Base-by-base conservation (phyloP, 345 rosid genomes). In the Ceriops zippeliana region DNA sequence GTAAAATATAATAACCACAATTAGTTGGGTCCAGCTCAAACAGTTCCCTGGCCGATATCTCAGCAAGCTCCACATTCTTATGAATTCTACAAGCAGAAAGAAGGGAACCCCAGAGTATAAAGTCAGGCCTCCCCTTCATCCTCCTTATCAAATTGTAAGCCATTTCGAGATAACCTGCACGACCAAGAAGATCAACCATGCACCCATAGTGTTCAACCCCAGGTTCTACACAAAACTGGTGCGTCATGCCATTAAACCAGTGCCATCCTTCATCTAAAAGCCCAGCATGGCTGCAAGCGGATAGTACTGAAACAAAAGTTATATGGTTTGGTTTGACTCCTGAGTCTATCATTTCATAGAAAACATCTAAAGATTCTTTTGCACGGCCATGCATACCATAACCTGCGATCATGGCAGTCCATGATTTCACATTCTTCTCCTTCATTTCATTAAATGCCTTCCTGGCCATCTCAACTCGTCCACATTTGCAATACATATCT, bases 401-500 rank as follows among this genome's bases (percentile, higher is more conserved):
- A 56, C 97, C 97, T 62, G 91, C 79, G 60, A 93, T 71, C 87
- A 93, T 83, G 21, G 97, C 93, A 0, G 93, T 87, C 98, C 96
- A 93, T 5, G 97, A 83, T 83, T 76, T 89, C 61, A 87, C 92
- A 78, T 87, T 93, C 82, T 84, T 93, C 63, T 71, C 80, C 78
- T 75, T 85, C 91, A 87, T 78, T 52, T 73, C 76, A 74, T 83
- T 75, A 81, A 93, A 90, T 51, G 71, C 86, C 70, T 82, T 83
- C 75, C 91, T 84, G 1, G 96, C 92, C 24, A 72, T 79, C 70
- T 85, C 87, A 59, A 87, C 86, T 76, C 83, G 81, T 58, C 96
- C 98, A 5, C 96, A 90, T 77, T 89, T 90, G 86, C 90, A 86
- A 74, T 90, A 93, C 97, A 93, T 93, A 74, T 90, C 92, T 51